Evolutionary conservation across 2,329 filamentous ascomycete species (phyloP).

Genomic region (Aspergillus sp.): DNA sequence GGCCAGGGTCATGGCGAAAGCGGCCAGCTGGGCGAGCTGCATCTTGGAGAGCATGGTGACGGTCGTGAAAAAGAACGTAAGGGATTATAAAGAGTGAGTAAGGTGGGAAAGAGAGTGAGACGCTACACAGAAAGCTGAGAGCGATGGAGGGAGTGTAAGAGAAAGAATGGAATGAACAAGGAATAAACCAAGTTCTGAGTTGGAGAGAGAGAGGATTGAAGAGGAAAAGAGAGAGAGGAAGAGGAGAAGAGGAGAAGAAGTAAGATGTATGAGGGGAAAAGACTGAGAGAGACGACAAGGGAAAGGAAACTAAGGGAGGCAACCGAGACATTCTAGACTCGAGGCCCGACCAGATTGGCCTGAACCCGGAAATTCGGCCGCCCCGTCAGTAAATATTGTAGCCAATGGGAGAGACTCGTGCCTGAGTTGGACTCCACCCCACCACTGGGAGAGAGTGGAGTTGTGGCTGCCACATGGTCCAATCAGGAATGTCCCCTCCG

Average conservation of each 20-base stretch:
- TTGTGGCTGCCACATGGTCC: constrained; percentile 1
- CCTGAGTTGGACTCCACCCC: not conserved
- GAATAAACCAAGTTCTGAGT: not conserved
- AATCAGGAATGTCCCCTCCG: constrained; percentile 1
- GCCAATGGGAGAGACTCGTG: not conserved
- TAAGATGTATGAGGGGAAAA: not conserved
- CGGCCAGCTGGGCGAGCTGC: constrained; percentile 36
- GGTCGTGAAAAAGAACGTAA: constrained; percentile 8
- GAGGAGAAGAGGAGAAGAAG: constrained; percentile 10
- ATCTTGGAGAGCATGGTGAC: constrained; percentile 29
- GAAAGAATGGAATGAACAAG: constrained; percentile 8
- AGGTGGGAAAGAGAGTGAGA: not conserved
- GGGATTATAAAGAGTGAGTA: not conserved
- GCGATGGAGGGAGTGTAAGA: not conserved
- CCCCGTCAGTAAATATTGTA: not conserved
- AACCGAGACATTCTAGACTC: not conserved
- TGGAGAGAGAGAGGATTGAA: constrained; percentile 5
- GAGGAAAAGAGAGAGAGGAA: constrained; percentile 7
- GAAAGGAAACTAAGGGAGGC: not conserved
- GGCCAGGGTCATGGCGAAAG: constrained; percentile 37
- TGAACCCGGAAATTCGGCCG: constrained; percentile 1
- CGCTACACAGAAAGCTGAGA: constrained; percentile 1
- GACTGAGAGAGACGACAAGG: no score
- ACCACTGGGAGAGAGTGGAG: not conserved
- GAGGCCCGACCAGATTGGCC: not conserved